phyloP scores from a whole-genome alignment of 352 stramenopile genomes.

The Pythium aquatile region DNA sequence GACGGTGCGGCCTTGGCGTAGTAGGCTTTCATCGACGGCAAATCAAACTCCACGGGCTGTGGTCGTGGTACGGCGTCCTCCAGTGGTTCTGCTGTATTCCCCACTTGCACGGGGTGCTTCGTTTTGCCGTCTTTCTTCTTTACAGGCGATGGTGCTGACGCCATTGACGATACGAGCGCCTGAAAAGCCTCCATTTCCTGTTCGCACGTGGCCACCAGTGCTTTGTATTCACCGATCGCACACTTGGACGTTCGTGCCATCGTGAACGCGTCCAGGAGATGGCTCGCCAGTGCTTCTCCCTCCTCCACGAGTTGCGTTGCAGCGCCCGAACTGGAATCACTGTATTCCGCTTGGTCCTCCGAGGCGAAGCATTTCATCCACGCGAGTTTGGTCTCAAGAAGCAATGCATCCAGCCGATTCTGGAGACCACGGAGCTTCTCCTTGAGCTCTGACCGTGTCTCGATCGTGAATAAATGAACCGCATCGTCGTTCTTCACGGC shows the following conservation, averaged over 20 bases:
- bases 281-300: constrained; percentile 39
- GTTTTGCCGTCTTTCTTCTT: constrained; percentile 2
- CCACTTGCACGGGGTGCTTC: not conserved
- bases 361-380: constrained; percentile 61
- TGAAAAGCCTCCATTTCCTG: constrained; percentile 39
- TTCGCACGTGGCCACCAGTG: constrained; percentile 45
- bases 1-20: constrained; percentile 54
- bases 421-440: constrained; percentile 42
- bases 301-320: constrained; percentile 41
- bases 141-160: constrained; percentile 13
- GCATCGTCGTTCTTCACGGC: constrained; percentile 23
- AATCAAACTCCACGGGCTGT: constrained; percentile 33
- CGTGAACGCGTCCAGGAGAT: constrained; percentile 41
- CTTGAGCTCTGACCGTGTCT: constrained; percentile 55
- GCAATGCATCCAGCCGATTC: constrained; percentile 32
- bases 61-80: not conserved
- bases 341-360: not conserved
- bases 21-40: constrained; percentile 76
- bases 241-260: constrained; percentile 32
- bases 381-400: constrained; percentile 55
- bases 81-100: not conserved
- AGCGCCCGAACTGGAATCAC: not conserved
- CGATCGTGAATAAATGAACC: constrained; percentile 55
- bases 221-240: constrained; percentile 44
- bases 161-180: constrained; percentile 33